Base-by-base conservation (phyloP, 2,329 filamentous ascomycete genomes). In the Monosporascus cannonballus region DNA sequence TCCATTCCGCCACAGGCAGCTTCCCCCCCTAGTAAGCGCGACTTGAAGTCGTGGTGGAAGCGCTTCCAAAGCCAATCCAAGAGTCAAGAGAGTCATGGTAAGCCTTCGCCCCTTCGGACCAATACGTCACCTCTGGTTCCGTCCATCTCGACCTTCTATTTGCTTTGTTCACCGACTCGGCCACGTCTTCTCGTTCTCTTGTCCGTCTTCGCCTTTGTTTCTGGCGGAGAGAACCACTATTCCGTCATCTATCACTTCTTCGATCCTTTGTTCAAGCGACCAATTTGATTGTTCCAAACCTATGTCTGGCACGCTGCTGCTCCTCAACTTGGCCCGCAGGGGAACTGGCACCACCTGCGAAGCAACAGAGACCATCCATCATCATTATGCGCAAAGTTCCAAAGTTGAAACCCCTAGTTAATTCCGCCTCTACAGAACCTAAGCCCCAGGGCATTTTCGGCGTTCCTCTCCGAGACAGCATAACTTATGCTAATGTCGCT, bases 31-130 rank as follows among this genome's bases (percentile, higher is more conserved):
- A 90, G 85, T 60, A 95, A 88, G 75, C 85, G 90, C 69, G 91
- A 96, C 69, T 77, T 97, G 62, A 88, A 91, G 62, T 95, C 89
- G 55, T 99, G 94, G 94, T 97, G 94, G 94, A 96, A 91, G 73
- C 85, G 86, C 64, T 97, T 99, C 75, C 94, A 94, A 74, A 81
- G 88, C 51, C 76, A 80, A 46, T 72, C 76, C 38, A 83, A 77
- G 64, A 76, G 78, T 54, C 77, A 81, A 51, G 81, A 84, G 59
- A 62, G 73, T 49, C 72, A 76, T 65, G 80, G 81, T 84, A 79
- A 66, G 79, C 78, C 63, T 61, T 59, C 56, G 66, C 58, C 47
- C 42, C 42, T 30, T 46, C 24, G 11, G 24, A 51, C 51, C 47
- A 50, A 22, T 56, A 59, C 55, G 44, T 56, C 52, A 15, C 42